Conservation (phyloP, 306 rosid genomes). For the Datisca glomerata region DNA sequence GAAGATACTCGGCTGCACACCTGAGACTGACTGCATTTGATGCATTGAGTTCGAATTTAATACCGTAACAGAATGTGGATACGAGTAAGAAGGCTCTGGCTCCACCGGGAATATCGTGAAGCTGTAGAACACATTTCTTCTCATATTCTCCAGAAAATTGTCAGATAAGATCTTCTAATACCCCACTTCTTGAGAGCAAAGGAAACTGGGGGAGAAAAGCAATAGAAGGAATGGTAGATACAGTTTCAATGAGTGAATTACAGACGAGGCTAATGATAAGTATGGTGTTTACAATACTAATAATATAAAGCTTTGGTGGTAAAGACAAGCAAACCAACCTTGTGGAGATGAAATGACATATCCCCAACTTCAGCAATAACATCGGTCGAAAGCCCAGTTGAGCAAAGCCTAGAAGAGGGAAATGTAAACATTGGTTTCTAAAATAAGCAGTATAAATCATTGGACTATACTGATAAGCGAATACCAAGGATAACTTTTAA, state of each 20-base stretch:
- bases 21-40: conserved; percentile 49
- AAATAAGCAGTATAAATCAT: no score
- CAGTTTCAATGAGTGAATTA: no score
- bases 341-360: conserved; percentile 75
- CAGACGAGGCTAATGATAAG: no score
- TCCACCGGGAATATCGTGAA: conserved; percentile 78
- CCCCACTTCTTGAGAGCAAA: conserved; percentile 66
- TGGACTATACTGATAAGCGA: no score
- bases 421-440: no score
- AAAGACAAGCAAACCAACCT: conserved; percentile 25
- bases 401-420: conserved; percentile 91
- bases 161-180: conserved; percentile 43
- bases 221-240: not conserved
- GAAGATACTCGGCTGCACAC: conserved; percentile 69
- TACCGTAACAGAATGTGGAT: conserved; percentile 81
- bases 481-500: no score
- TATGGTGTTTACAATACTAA: not conserved
- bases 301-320: not conserved
- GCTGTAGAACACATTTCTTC: conserved; percentile 37
- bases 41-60: conserved; percentile 64
- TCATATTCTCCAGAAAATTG: conserved; percentile 33
- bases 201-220: conserved; percentile 52
- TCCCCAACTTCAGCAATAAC: conserved; percentile 68
- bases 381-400: conserved; percentile 78
- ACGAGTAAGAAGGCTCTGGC: conserved; percentile 48